Conservation (phyloP, 139 green algal species). For the Chlamydomonas sp. region DNA sequence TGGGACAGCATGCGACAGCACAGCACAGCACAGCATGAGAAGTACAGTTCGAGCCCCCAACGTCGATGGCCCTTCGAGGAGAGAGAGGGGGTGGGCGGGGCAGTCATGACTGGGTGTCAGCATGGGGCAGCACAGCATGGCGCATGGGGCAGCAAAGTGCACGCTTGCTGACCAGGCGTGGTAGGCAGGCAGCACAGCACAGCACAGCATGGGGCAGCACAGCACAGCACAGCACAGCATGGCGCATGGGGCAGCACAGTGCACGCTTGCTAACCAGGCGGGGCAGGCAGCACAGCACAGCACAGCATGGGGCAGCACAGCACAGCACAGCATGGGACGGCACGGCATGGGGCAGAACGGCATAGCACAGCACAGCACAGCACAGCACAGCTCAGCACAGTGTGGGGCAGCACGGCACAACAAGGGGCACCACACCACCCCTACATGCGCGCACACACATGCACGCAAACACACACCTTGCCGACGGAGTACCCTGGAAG, state of each 20-base stretch:
- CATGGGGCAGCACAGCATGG: neutral
- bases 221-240: neutral
- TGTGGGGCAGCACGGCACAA: too few relatives aligned
- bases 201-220: neutral
- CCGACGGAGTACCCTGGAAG: constrained; percentile 71
- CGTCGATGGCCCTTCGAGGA: too few relatives aligned
- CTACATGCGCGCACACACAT: too few relatives aligned
- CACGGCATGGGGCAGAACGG: too few relatives aligned
- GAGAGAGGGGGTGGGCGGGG: too few relatives aligned
- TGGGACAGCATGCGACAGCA: too few relatives aligned
- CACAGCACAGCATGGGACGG: too few relatives aligned
- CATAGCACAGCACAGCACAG: neutral
- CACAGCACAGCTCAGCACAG: neutral
- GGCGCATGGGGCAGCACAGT: neutral
- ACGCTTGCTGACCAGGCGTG: neutral
- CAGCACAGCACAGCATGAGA: too few relatives aligned
- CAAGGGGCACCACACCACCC: too few relatives aligned
- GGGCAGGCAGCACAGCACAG: neutral
- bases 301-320: neutral
- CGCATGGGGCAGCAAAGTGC: neutral
- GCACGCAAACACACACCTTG: too few relatives aligned
- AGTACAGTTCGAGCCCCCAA: too few relatives aligned
- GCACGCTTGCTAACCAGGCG: neutral
- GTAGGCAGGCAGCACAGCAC: neutral
- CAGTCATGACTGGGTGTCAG: neutral